Evolutionary conservation across 495 filamentous ascomycete species (phyloP).

Genomic region (Tuber aestivum): DNA sequence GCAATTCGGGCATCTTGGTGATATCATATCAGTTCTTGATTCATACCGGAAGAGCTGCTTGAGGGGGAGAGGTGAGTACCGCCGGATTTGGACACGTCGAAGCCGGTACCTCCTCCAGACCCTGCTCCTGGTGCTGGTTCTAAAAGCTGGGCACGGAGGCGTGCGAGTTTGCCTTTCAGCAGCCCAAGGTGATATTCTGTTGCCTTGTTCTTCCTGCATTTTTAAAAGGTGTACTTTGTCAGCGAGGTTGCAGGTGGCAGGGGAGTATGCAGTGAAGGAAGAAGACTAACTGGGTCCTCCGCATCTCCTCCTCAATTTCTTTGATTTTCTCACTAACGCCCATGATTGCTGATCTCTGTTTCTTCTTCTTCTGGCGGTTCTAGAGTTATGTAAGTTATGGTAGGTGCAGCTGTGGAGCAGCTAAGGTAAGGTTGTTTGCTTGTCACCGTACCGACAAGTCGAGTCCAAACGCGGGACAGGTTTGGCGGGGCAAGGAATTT

Average conservation of each 20-base stretch:
- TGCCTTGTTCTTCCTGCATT: slow-evolving; percentile 79
- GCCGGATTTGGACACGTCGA: slow-evolving; percentile 95
- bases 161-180: slow-evolving; percentile 96
- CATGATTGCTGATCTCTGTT: slow-evolving; percentile 58
- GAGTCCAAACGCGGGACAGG: neutral
- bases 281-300: slow-evolving; percentile 64
- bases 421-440: neutral
- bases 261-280: neutral
- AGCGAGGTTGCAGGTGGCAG: slow-evolving; percentile 12
- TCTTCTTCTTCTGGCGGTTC: neutral
- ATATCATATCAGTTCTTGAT: slow-evolving; percentile 10
- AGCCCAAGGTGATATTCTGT: slow-evolving; percentile 99
- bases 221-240: slow-evolving; percentile 10
- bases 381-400: neutral
- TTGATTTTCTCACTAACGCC: slow-evolving; percentile 99
- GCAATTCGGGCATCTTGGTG: slow-evolving; percentile 80
- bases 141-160: slow-evolving; percentile 87
- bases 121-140: slow-evolving; percentile 80
- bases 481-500: neutral
- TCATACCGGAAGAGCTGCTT: neutral
- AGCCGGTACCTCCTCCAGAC: slow-evolving; percentile 65
- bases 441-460: neutral
- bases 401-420: neutral
- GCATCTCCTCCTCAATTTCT: slow-evolving; percentile 99
- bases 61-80: slow-evolving; percentile 12